These are phyloP conservation scores for Aquilaria yunnanensis DNA, from an alignment of 345 rosid species.

Conservation along the genomic window DNA sequence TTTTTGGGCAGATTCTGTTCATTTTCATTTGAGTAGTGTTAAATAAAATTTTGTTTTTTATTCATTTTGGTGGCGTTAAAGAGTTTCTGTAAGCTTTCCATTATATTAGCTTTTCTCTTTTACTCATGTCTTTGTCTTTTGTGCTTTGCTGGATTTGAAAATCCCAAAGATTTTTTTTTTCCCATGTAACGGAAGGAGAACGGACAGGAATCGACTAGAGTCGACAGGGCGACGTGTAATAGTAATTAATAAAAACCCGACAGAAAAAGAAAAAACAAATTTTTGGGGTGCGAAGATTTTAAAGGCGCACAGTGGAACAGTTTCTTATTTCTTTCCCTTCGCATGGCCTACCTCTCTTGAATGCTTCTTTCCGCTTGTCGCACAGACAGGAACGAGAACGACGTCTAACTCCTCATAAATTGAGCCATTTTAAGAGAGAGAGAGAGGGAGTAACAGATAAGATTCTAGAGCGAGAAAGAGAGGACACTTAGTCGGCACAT, in stretches of 20 bases:
- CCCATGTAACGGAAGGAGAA: no score
- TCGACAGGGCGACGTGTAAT: no score
- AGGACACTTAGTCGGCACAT: no score
- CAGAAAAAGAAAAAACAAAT: not conserved
- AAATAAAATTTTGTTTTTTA: not conserved
- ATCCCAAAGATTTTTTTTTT: not conserved
- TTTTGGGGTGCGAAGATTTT: not conserved
- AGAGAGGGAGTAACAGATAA: no score
- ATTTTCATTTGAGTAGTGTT: no score
- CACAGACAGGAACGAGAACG: not conserved
- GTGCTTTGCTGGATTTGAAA: not conserved
- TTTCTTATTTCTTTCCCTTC: not conserved
- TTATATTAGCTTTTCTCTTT: no score
- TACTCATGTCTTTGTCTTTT: no score
- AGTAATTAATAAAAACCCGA: not conserved
- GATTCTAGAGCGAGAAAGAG: slow-evolving; percentile 13
- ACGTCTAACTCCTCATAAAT: slow-evolving; percentile 7
- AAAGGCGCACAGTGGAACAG: slow-evolving; percentile 4
- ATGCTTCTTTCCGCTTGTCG: slow-evolving; percentile 7
- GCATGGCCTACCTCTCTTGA: slow-evolving; percentile 23
- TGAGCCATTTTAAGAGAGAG: slow-evolving; percentile 11
- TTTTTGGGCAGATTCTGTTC: no score
- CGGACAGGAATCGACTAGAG: not conserved
- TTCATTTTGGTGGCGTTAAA: not conserved
- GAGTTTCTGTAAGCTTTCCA: no score